Evolutionary conservation across 2,329 filamentous ascomycete genomes (phyloP), one percentile per base, ranked within the genome.

Genomic region (Neopestalotiopsis clavispora): DNA sequence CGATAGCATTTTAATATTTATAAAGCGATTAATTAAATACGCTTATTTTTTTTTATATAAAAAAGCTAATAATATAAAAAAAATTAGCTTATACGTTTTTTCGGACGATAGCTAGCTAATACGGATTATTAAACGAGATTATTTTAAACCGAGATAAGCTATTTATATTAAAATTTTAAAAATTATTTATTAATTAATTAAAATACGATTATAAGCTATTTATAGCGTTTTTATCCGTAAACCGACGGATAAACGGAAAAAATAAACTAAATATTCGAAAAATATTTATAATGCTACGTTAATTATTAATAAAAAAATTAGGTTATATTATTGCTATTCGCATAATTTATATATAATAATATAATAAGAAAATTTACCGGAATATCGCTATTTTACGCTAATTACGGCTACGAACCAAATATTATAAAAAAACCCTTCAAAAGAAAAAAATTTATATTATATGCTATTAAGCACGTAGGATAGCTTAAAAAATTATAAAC

Each of bases 221-320:
- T 57, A 45, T 64, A 64, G 68, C 64, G n/a, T 34, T 69, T 62
- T 58, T 57, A 68, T n/a, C 65, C 58, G 74, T 72, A 71, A 61
- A 58, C 38, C 66, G 70, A 69, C 72, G 69, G 67, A 52, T 72
- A 65, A 68, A 68, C 17, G 32, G 32, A 61, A 61, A 4, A 3
- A 61, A 3, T 10, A 5, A 61, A 61, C 5, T 20, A 61, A 61
- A 4, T 38, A 38, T 58, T 58, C 1, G 13, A 58, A 58, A 28
- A 58, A 32, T 32, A 58, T 2, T 28, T 58, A 28, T 3, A 34
- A 70, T 69, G 28, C 68, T 61, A 63, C 63, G 62, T 66, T 38
- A 66, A 61, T 62, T 69, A 68, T 65, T 57, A 66, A 38, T 64
- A 67, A 59, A 61, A 59, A 12, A 30, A 57, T 67, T 34, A 61